These are phyloP conservation scores for Rhizodiscina lignyota DNA, from an alignment of 495 filamentous ascomycete species.

Conservation along the genomic window DNA sequence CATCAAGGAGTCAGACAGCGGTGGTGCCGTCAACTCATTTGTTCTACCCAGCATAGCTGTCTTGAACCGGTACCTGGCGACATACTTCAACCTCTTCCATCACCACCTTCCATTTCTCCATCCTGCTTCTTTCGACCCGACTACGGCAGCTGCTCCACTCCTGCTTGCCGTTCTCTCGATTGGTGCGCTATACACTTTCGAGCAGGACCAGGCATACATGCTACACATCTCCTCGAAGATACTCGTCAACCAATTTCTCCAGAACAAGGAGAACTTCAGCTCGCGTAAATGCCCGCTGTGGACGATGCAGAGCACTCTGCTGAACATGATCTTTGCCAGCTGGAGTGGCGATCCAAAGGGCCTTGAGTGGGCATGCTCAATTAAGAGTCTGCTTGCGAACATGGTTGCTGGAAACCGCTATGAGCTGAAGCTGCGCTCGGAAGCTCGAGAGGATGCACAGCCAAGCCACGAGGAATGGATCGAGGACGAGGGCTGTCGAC, in stretches of 20 bases:
- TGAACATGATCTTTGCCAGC: conserved; percentile 99
- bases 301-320: conserved; percentile 88
- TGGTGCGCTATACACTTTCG: conserved; percentile 89
- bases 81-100: conserved; percentile 95
- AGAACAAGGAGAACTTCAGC: conserved; percentile 96
- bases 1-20: conserved; percentile 60
- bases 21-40: conserved; percentile 75
- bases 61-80: conserved; percentile 79
- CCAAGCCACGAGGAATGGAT: conserved; percentile 86
- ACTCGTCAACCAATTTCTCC: conserved; percentile 87
- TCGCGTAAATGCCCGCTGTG: conserved; percentile 95
- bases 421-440: conserved; percentile 80
- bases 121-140: conserved; percentile 75
- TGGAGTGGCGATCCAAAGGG: conserved; percentile 98
- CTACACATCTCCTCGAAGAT: conserved; percentile 97
- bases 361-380: conserved; percentile 95
- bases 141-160: conserved; percentile 58
- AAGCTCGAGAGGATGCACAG: conserved; percentile 62
- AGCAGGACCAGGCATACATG: conserved; percentile 88
- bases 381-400: conserved; percentile 92
- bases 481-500: conserved; percentile 87
- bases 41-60: conserved; percentile 61
- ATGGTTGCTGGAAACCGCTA: conserved; percentile 98
- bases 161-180: conserved; percentile 88
- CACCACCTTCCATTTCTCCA: conserved; percentile 95